phyloP scores from a whole-genome alignment of 208 protist species.

The Trichomonas vaginalis region DNA sequence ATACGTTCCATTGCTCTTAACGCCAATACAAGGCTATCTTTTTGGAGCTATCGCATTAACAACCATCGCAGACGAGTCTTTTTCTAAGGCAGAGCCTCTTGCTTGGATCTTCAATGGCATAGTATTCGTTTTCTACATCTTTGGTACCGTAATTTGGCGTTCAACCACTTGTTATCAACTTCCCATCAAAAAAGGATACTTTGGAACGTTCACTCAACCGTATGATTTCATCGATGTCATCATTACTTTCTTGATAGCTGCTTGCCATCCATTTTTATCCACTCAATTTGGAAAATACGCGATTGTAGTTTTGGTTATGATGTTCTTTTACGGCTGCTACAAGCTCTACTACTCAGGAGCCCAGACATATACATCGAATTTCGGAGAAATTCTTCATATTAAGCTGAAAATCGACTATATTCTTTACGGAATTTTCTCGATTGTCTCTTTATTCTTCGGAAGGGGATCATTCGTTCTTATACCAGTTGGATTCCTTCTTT shows the following conservation, averaged over 20 bases:
- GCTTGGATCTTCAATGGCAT: not conserved
- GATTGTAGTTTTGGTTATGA: not conserved
- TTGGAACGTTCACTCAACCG: not conserved
- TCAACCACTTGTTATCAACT: not conserved
- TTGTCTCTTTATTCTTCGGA: not conserved
- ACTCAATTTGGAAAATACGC: not conserved
- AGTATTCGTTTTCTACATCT: not conserved
- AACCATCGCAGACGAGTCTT: not conserved
- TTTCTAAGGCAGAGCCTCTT: not conserved
- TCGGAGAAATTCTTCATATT: not conserved
- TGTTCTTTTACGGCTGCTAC: not conserved
- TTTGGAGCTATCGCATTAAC: not conserved
- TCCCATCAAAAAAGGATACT: not conserved
- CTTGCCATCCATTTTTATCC: not conserved
- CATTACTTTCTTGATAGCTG: not conserved
- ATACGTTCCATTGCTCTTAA: not conserved
- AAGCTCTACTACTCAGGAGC: not conserved
- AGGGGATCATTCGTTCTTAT: not conserved
- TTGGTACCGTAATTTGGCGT: not conserved
- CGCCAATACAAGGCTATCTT: not conserved
- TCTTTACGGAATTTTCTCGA: not conserved
- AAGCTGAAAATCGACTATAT: not conserved
- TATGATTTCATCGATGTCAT: not conserved
- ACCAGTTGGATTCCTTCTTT: not conserved
- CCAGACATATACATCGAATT: not conserved